Conservation (phyloP, 192 early-diverging fungal genomes). For the Endogone sp. region DNA sequence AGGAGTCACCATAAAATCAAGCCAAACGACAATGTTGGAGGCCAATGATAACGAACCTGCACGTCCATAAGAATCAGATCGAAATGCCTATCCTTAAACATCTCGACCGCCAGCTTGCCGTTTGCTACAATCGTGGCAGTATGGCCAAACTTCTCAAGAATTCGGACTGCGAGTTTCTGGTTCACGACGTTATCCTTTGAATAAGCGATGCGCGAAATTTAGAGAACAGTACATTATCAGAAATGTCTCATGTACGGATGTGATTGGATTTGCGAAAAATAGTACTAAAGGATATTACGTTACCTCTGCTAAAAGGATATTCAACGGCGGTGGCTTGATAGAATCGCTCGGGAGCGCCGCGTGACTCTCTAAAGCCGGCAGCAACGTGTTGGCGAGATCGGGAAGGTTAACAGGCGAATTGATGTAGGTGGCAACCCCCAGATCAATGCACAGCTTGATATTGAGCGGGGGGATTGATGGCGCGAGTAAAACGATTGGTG, state of each 20-base stretch:
- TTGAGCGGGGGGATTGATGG: conserved; percentile 49
- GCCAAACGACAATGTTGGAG: too few relatives aligned
- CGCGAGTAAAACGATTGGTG: conserved; percentile 71
- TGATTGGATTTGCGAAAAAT: too few relatives aligned
- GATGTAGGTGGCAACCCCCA: conserved; percentile 67
- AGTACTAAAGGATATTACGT: too few relatives aligned
- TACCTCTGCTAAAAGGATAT: conserved; percentile 72
- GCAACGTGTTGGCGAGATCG: conserved; percentile 64
- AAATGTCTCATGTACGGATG: too few relatives aligned
- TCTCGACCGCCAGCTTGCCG: conserved; percentile 76
- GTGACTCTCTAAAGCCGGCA: conserved; percentile 69
- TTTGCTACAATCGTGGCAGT: conserved; percentile 74
- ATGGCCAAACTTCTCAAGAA: conserved; percentile 74
- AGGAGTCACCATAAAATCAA: too few relatives aligned
- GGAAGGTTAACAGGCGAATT: conserved; percentile 56
- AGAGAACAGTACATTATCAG: too few relatives aligned
- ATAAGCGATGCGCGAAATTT: background rate
- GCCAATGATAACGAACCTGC: conserved; percentile 37
- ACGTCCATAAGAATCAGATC: conserved; percentile 83
- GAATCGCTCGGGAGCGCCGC: conserved; percentile 57
- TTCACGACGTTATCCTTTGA: conserved; percentile 75
- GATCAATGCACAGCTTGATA: conserved; percentile 64
- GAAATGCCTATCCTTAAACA: conserved; percentile 53
- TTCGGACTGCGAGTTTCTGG: conserved; percentile 74
- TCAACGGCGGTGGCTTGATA: conserved; percentile 58